A percentile compares a stretch with the other conserved stretches of the same genome.
Evolutionary conservation across 345 rosid species (phyloP).

Genomic region (Eucalyptus sp.): DNA sequence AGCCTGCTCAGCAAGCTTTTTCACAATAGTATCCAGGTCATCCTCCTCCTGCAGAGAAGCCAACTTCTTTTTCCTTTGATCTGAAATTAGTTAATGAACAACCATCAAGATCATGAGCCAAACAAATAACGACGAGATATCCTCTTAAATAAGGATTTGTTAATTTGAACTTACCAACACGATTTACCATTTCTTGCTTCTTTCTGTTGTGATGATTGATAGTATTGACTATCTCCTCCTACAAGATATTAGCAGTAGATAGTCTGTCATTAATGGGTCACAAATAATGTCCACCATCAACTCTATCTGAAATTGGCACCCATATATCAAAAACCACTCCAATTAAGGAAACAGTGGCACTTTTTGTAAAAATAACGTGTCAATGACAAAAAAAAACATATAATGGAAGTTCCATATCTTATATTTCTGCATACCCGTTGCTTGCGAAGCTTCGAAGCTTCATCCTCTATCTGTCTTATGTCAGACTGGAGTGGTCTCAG

Average conservation of each 20-base stretch:
- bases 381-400: neutral
- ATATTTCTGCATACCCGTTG: constrained; percentile 40
- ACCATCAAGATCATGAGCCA: neutral
- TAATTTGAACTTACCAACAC: constrained; percentile 25
- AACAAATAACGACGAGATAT: neutral
- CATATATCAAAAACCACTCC: neutral
- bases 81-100: neutral
- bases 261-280: neutral
- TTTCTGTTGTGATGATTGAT: constrained; percentile 30
- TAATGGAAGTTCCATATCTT: neutral
- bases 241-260: neutral
- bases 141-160: neutral
- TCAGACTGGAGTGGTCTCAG: constrained; percentile 34
- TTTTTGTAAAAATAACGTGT: neutral
- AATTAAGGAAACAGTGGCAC: neutral
- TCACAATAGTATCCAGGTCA: constrained; percentile 48
- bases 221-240: constrained; percentile 53
- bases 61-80: constrained; percentile 42
- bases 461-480: constrained; percentile 57
- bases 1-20: constrained; percentile 52
- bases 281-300: neutral
- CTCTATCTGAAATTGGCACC: neutral
- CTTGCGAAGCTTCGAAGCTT: constrained; percentile 54
- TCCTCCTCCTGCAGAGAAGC: constrained; percentile 51
- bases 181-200: constrained; percentile 41